Base-by-base conservation (phyloP, 1,139 yeast species). In the Arxiozyma heterogenica region DNA sequence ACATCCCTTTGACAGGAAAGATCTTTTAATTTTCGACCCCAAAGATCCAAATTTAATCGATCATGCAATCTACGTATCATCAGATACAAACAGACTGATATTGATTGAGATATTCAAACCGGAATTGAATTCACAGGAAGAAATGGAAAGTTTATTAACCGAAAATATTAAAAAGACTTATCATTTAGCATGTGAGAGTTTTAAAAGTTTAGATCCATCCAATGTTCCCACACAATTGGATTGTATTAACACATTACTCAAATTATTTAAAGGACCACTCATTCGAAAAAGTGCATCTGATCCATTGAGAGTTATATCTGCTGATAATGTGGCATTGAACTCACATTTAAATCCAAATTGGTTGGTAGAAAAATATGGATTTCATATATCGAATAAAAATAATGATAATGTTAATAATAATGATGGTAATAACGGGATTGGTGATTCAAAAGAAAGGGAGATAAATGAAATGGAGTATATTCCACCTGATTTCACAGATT, bases 241-340 rank as follows among this genome's bases (percentile, higher is more conserved):
- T 51, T 82, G 89, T 61, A 68, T 84, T 41, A 74, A 73, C 51
- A 82, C 85, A 23, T 63, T 84, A 25, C 74, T 79, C 54, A 81
- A 80, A 58, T 83, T 83, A 2, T 70, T 85, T 51, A 79, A 75
- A 58, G 89, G 87, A 0, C 90, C 91, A 0, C 64, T 85, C 6
- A 66, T 72, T 22, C 59, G 68, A 17, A 67, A 76, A 41, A 68
- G 67, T 3, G 71, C 77, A 0, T 68, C 63, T 4, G 78, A 75
- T n/a, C 76, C 76, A 18, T 68, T 73, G 3, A 81, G 78, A 59
- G 78, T 84, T 0, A 81, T 85, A 20, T 74, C 77, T 57, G 67
- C 80, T 5, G 65, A 70, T n/a, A 75, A 75, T 47, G 74, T 80
- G 1, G 72, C 75, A 1, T 68, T 84, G 57, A 80, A 78, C 55